Percentiles rank a stretch among this genome's conserved stretches.
phyloP scores from a whole-genome alignment of 2,329 filamentous ascomycete species.

The Penicillium brasilianum region DNA sequence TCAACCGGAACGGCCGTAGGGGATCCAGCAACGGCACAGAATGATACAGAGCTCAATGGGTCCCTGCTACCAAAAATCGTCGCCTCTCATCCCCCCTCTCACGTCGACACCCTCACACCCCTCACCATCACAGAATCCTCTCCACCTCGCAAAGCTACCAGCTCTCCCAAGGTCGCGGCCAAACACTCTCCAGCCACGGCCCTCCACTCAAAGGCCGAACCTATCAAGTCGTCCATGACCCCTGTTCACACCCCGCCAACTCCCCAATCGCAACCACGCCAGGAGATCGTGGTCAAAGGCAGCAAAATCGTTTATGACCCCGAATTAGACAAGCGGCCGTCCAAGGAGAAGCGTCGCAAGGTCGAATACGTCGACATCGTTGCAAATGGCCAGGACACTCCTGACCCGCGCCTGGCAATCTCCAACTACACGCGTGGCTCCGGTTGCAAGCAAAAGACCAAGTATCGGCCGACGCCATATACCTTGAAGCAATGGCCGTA shows the following conservation, averaged over 20 bases:
- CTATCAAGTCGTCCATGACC: constrained; percentile 42
- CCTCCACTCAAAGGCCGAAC: constrained; percentile 36
- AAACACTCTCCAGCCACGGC: constrained; percentile 37
- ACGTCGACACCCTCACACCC: constrained; percentile 63
- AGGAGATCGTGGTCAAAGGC: constrained; percentile 60
- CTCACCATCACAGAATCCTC: constrained; percentile 71
- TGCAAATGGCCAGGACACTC: constrained; percentile 61
- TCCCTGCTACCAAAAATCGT: constrained; percentile 63
- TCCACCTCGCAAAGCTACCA: constrained; percentile 61
- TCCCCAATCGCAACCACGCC: constrained; percentile 56
- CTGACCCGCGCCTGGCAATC: constrained; percentile 80
- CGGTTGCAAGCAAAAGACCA: constrained; percentile 69
- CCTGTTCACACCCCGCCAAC: constrained; percentile 52
- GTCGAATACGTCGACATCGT: constrained; percentile 59
- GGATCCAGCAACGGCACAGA: constrained; percentile 69
- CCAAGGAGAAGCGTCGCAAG: constrained; percentile 61
- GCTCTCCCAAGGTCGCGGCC: constrained; percentile 55
- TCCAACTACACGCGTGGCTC: constrained; percentile 64
- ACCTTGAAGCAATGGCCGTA: constrained; percentile 80
- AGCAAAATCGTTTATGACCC: constrained; percentile 67
- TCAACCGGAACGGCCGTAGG: constrained; percentile 61
- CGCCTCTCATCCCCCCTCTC: constrained; percentile 58
- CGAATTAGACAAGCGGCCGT: constrained; percentile 62
- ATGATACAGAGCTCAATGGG: constrained; percentile 62
- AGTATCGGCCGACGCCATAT: constrained; percentile 78